phyloP scores from a whole-genome alignment of 2,329 filamentous ascomycete genomes.

The Verticillium klebahnii region DNA sequence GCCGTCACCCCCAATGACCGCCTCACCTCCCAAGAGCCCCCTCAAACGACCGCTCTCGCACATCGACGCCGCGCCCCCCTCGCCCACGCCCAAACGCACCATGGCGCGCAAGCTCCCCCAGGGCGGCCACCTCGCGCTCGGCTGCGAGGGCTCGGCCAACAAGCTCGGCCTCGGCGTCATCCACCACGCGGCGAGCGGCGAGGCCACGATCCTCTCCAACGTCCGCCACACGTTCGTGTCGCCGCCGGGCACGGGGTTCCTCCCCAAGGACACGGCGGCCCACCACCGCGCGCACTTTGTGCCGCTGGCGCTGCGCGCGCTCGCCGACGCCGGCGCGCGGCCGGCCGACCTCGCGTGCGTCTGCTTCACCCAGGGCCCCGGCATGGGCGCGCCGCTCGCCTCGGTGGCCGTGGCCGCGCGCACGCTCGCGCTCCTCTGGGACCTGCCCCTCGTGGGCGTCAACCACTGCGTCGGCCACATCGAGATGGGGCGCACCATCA shows the following conservation, averaged over 20 bases:
- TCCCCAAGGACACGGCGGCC: slow-evolving; percentile 91
- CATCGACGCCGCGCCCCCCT: not conserved
- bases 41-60: not conserved
- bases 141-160: slow-evolving; percentile 89
- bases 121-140: slow-evolving; percentile 47
- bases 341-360: slow-evolving; percentile 77
- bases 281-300: slow-evolving; percentile 89
- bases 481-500: slow-evolving; percentile 95
- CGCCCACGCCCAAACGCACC: slow-evolving; percentile 7
- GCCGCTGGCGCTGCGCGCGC: slow-evolving; percentile 71
- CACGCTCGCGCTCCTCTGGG: slow-evolving; percentile 78
- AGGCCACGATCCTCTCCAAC: slow-evolving; percentile 78
- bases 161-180: slow-evolving; percentile 95
- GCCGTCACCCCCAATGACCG: not conserved
- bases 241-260: slow-evolving; percentile 88
- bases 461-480: slow-evolving; percentile 99
- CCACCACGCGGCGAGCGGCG: slow-evolving; percentile 58
- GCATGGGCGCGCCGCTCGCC: slow-evolving; percentile 92
- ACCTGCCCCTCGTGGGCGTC: slow-evolving; percentile 83
- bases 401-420: slow-evolving; percentile 82
- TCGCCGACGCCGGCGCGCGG: slow-evolving; percentile 61
- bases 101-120: slow-evolving; percentile 17
- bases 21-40: not conserved
- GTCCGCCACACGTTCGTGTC: slow-evolving; percentile 90
- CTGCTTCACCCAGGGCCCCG: slow-evolving; percentile 92